phyloP scores from a whole-genome alignment of 2,329 filamentous ascomycete genomes.

The Fusarium scirpi region DNA sequence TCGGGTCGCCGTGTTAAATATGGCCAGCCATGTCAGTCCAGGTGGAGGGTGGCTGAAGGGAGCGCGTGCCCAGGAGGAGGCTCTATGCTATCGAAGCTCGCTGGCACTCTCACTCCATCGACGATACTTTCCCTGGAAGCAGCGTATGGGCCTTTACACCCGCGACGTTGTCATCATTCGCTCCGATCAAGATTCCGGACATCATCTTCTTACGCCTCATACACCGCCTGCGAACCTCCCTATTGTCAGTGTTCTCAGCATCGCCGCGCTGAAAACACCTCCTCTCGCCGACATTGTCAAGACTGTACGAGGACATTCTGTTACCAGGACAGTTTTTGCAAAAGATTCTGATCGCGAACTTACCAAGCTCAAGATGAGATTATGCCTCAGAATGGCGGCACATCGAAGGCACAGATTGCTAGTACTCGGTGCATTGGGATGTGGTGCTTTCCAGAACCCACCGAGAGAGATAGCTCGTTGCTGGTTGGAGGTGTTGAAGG shows the following conservation, averaged over 20 bases:
- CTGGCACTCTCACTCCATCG: slow-evolving; percentile 61
- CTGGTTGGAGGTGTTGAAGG: slow-evolving; percentile 70
- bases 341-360: slow-evolving; percentile 59
- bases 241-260: slow-evolving; percentile 69
- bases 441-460: slow-evolving; percentile 75
- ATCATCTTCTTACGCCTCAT: slow-evolving; percentile 58
- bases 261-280: slow-evolving; percentile 67
- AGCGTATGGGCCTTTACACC: slow-evolving; percentile 67
- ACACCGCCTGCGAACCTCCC: slow-evolving; percentile 55
- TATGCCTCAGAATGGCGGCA: slow-evolving; percentile 71
- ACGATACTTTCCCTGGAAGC: slow-evolving; percentile 65
- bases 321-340: slow-evolving; percentile 55
- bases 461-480: slow-evolving; percentile 70
- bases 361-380: slow-evolving; percentile 72
- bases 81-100: slow-evolving; percentile 73
- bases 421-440: slow-evolving; percentile 76
- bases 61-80: slow-evolving; percentile 75
- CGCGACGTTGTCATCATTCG: slow-evolving; percentile 71
- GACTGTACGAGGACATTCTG: slow-evolving; percentile 34
- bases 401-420: slow-evolving; percentile 66
- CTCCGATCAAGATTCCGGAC: slow-evolving; percentile 58
- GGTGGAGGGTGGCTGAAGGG: slow-evolving; percentile 75
- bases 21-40: slow-evolving; percentile 67
- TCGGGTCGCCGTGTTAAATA: slow-evolving; percentile 72
- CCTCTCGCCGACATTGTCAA: slow-evolving; percentile 35